Evolutionary conservation across 2,329 filamentous ascomycete species (phyloP).

Genomic region (Clonostachys byssicola): DNA sequence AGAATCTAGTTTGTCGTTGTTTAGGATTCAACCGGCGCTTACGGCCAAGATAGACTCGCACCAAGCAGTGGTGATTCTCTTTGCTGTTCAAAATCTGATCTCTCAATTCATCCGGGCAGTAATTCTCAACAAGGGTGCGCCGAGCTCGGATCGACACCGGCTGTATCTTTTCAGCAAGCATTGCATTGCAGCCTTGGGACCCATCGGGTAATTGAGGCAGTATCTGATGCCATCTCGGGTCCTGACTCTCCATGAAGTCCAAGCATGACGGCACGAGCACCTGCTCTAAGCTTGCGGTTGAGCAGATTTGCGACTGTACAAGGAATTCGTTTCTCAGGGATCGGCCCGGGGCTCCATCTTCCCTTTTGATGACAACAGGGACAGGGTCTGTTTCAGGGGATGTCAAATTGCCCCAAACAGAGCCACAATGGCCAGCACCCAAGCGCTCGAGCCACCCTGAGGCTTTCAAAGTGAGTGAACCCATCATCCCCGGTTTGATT

Average conservation of each 20-base stretch:
- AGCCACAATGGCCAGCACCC: constrained; percentile 4
- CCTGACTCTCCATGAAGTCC: background rate
- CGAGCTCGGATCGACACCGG: constrained; percentile 4
- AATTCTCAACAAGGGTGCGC: constrained; percentile 5
- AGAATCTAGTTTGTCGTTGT: constrained; percentile 8
- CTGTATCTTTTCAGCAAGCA: constrained; percentile 11
- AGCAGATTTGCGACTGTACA: constrained; percentile 4
- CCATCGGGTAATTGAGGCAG: constrained; percentile 5
- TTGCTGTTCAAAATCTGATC: background rate
- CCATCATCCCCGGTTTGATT: too few species aligned
- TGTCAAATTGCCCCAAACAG: constrained; percentile 2
- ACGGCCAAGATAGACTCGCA: constrained; percentile 2
- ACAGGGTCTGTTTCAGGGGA: too few species aligned
- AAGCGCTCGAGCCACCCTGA: background rate
- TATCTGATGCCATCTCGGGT: constrained; percentile 1
- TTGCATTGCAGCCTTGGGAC: constrained; percentile 5
- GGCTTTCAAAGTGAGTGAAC: too few species aligned
- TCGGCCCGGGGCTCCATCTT: constrained; percentile 7
- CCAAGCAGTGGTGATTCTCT: constrained; percentile 1
- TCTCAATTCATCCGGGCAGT: constrained; percentile 1
- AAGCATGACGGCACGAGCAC: background rate
- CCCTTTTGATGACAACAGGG: constrained; percentile 6
- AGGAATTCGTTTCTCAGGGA: constrained; percentile 7
- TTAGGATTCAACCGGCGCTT: background rate
- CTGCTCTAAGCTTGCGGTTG: background rate